A percentile compares a stretch with the other conserved stretches of the same genome.
Conservation (phyloP, 371 early-diverging fungal genomes). For the Capillidium rhysosporum region DNA sequence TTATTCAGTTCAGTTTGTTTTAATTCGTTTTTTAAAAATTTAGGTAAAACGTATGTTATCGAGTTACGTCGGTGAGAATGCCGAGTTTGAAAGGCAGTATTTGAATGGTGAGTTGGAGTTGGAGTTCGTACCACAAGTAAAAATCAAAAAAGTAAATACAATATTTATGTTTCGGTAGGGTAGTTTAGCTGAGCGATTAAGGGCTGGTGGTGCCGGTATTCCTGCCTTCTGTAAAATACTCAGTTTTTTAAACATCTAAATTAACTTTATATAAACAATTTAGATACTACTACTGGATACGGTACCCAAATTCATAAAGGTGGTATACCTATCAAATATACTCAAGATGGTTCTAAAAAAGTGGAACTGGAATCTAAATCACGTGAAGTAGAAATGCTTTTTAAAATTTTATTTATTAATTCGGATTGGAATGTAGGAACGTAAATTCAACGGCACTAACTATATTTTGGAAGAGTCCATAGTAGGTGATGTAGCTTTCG, state of each 20-base stretch:
- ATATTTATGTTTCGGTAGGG: conserved; percentile 18
- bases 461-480: conserved; percentile 52
- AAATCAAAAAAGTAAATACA: conserved; percentile 15
- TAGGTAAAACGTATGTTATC: conserved; percentile 48
- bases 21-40: neutral
- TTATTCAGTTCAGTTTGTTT: neutral
- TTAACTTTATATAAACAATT: neutral
- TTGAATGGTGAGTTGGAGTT: conserved; percentile 51
- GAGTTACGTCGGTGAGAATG: conserved; percentile 51
- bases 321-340: conserved; percentile 33
- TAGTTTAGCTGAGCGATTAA: conserved; percentile 39
- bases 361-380: conserved; percentile 21
- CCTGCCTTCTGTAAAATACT: conserved; percentile 32
- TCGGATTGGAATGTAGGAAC: conserved; percentile 7
- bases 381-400: conserved; percentile 14
- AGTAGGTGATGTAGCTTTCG: conserved; percentile 36
- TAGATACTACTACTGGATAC: conserved; percentile 33
- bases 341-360: conserved; percentile 18
- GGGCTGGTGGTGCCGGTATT: conserved; percentile 49
- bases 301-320: conserved; percentile 28
- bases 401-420: neutral
- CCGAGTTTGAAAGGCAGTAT: conserved; percentile 47
- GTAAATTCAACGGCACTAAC: conserved; percentile 30
- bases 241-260: neutral
- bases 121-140: conserved; percentile 35